Evolutionary conservation across 2,329 filamentous ascomycete genomes (phyloP).

Genomic region (Pseudomassariella vexata): DNA sequence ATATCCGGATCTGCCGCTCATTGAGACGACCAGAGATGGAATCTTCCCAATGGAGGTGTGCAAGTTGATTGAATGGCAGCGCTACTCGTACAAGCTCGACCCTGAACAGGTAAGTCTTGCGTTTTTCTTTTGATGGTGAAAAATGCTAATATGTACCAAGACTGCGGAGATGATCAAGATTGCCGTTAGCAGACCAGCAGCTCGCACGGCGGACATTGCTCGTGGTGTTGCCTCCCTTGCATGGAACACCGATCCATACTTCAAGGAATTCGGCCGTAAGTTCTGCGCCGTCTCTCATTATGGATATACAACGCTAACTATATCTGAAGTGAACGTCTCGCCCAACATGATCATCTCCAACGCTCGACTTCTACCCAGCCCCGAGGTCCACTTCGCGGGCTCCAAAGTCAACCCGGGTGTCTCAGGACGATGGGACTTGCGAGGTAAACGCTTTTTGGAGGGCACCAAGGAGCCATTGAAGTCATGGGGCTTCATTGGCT

Average conservation of each 20-base stretch:
- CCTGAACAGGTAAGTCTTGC: slow-evolving; percentile 38
- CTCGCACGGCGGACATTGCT: slow-evolving; percentile 65
- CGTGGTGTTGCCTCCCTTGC: slow-evolving; percentile 60
- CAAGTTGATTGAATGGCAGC: slow-evolving; percentile 45
- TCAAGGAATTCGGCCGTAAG: slow-evolving; percentile 70
- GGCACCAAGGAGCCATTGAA: slow-evolving; percentile 57
- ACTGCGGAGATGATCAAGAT: slow-evolving; percentile 89
- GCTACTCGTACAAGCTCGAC: slow-evolving; percentile 58
- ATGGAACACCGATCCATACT: slow-evolving; percentile 63
- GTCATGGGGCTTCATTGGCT: slow-evolving; percentile 70
- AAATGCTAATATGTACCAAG: slow-evolving; percentile 31
- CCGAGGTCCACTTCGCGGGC: slow-evolving; percentile 62
- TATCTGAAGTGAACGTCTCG: slow-evolving; percentile 66
- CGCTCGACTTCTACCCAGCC: slow-evolving; percentile 65
- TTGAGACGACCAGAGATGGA: slow-evolving; percentile 49
- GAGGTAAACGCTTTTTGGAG: slow-evolving; percentile 69
- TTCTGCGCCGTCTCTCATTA: too few relatives aligned
- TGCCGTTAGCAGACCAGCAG: slow-evolving; percentile 69
- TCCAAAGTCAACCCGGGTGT: slow-evolving; percentile 55
- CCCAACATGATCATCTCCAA: slow-evolving; percentile 58
- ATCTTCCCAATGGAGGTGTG: slow-evolving; percentile 59
- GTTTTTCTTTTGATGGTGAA: slow-evolving; percentile 1
- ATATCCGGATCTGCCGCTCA: slow-evolving; percentile 45
- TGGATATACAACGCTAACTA: too few relatives aligned
- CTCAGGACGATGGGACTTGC: slow-evolving; percentile 79